Conservation (phyloP, 495 filamentous ascomycete species). For the Aspergillus wentii region DNA sequence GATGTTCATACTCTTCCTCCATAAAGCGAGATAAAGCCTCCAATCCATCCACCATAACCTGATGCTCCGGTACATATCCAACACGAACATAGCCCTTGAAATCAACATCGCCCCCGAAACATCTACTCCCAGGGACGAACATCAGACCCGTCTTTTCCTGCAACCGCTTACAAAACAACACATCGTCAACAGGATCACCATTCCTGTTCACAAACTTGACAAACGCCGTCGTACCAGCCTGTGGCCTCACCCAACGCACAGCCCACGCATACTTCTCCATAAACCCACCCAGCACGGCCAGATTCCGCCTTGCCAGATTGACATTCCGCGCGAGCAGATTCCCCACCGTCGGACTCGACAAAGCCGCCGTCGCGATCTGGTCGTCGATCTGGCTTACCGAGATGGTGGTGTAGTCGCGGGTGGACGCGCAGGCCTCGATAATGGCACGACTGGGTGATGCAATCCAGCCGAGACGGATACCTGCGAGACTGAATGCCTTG, state of each 20-base stretch:
- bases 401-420: constrained; percentile 74
- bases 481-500: constrained; percentile 75
- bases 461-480: constrained; percentile 74
- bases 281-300: constrained; percentile 56
- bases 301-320: constrained; percentile 57
- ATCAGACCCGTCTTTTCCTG: constrained; percentile 61
- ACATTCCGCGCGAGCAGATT: constrained; percentile 59
- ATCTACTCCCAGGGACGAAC: constrained; percentile 62
- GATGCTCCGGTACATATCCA: constrained; percentile 51
- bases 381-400: constrained; percentile 75
- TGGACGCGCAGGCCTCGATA: constrained; percentile 51
- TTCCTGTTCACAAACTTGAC: constrained; percentile 51
- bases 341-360: constrained; percentile 51
- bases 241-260: constrained; percentile 63
- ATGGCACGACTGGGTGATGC: constrained; percentile 54
- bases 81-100: constrained; percentile 71
- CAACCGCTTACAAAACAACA: constrained; percentile 58
- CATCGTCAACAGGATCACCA: constrained; percentile 60
- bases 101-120: constrained; percentile 60
- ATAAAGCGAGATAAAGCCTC: constrained; percentile 55
- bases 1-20: constrained; percentile 40
- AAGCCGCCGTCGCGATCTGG: constrained; percentile 62
- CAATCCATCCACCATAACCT: constrained; percentile 36
- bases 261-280: constrained; percentile 50
- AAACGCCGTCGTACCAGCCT: constrained; percentile 71